Evolutionary conservation across 2,329 filamentous ascomycete genomes (phyloP).

Genomic region (Rhytidhysteron rufulum): DNA sequence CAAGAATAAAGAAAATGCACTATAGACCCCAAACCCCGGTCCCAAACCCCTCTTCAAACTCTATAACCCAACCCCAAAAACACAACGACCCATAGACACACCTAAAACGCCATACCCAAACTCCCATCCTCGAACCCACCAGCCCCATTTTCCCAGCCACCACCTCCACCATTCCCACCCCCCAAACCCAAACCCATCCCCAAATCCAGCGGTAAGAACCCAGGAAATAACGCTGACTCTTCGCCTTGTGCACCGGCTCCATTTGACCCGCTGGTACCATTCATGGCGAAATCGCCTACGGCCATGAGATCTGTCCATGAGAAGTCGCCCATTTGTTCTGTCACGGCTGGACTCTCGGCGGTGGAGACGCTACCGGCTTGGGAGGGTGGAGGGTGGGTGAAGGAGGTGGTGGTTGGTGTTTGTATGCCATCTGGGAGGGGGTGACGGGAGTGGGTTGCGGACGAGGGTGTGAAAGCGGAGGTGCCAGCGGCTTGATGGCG

Average conservation of each 20-base stretch:
- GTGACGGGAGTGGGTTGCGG: background rate
- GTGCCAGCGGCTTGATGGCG: slow-evolving; percentile 23
- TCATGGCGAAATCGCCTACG: slow-evolving; percentile 47
- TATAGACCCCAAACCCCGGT: too few relatives aligned
- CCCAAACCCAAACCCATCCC: slow-evolving; percentile 25
- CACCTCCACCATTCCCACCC: slow-evolving; percentile 18
- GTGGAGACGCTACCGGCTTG: slow-evolving; percentile 37
- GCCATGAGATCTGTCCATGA: slow-evolving; percentile 48
- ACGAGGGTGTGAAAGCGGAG: background rate
- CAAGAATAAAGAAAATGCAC: too few relatives aligned
- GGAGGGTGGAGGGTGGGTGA: slow-evolving; percentile 22
- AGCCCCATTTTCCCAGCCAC: slow-evolving; percentile 27
- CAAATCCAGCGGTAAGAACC: slow-evolving; percentile 37
- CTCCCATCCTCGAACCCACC: slow-evolving; percentile 8
- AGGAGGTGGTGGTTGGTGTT: background rate
- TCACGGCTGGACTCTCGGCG: slow-evolving; percentile 39
- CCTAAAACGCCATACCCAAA: slow-evolving; percentile 12
- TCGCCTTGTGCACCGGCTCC: slow-evolving; percentile 8
- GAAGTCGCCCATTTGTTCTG: slow-evolving; percentile 47
- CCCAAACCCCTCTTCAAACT: too few relatives aligned
- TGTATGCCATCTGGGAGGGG: background rate
- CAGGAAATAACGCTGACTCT: slow-evolving; percentile 29
- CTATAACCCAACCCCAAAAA: too few relatives aligned
- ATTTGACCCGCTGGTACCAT: slow-evolving; percentile 29
- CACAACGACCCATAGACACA: too few relatives aligned